Percentiles rank a stretch among this genome's conserved stretches.
Conservation (phyloP, 129 eudicot genomes). For the Artemisia annua region DNA sequence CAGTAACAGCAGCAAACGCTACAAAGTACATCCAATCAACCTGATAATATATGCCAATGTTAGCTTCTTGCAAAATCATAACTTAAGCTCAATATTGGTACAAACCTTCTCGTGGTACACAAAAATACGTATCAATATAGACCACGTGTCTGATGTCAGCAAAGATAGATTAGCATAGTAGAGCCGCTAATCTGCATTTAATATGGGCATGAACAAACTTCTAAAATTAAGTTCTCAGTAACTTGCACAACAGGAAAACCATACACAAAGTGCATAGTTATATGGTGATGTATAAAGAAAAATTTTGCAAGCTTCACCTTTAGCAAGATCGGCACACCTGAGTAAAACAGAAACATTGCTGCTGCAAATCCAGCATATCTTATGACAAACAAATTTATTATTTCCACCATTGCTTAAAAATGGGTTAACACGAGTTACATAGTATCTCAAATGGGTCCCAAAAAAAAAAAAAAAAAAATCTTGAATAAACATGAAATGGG, state of each 20-base stretch:
- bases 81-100: conserved; percentile 12
- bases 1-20: conserved; percentile 72
- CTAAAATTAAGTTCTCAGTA: not conserved
- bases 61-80: conserved; percentile 6
- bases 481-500: not conserved
- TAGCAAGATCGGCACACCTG: conserved; percentile 70
- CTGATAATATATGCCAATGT: conserved; percentile 37
- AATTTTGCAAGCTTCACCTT: conserved; percentile 48
- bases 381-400: conserved; percentile 16
- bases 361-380: conserved; percentile 72
- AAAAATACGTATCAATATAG: conserved; percentile 79
- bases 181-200: conserved; percentile 79
- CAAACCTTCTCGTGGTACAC: conserved; percentile 83
- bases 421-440: no score
- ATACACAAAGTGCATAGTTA: not conserved
- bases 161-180: conserved; percentile 80
- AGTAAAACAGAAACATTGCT: conserved; percentile 94
- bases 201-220: conserved; percentile 10
- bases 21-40: conserved; percentile 90
- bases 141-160: conserved; percentile 96
- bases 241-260: not conserved
- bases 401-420: not conserved
- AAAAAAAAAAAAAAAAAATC: not conserved
- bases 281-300: conserved; percentile 2
- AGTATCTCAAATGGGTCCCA: no score